These are phyloP conservation scores for Vanilla planifolia DNA, from an alignment of 106 monocot species.

Conservation along the genomic window DNA sequence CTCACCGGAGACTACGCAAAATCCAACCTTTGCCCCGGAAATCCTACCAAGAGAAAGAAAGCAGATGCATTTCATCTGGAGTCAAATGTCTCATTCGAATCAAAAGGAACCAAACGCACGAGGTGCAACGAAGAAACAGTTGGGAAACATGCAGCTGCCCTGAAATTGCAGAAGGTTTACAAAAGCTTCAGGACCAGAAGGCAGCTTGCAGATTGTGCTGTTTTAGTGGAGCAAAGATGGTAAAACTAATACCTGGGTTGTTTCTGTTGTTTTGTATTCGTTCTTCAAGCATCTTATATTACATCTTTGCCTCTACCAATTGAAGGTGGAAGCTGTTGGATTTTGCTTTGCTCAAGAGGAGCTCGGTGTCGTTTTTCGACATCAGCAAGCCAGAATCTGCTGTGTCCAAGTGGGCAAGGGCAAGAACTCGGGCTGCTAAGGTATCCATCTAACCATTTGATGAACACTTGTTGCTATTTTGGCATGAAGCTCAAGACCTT, in stretches of 20 bases:
- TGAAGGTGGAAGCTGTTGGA: constrained; percentile 14
- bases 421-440: constrained; percentile 81
- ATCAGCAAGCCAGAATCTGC: not conserved
- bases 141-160: constrained; percentile 57
- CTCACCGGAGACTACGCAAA: not conserved
- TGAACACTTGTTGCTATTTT: not conserved
- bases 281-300: too few species aligned
- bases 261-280: not conserved
- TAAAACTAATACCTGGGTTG: too few species aligned
- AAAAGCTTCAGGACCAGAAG: constrained; percentile 90
- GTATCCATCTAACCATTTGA: constrained; percentile 17
- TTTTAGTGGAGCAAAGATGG: constrained; percentile 88
- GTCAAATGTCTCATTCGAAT: constrained; percentile 16
- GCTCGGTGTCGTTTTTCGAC: constrained; percentile 6
- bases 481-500: not conserved
- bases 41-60: constrained; percentile 37
- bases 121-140: constrained; percentile 17
- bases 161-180: constrained; percentile 91
- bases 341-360: constrained; percentile 6
- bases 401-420: constrained; percentile 77
- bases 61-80: constrained; percentile 18
- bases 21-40: constrained; percentile 20
- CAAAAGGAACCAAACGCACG: constrained; percentile 3
- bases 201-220: constrained; percentile 94
- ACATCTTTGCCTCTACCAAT: not conserved